Evolutionary conservation across 345 rosid species (phyloP).

Genomic region (Rhizophora apiculata): DNA sequence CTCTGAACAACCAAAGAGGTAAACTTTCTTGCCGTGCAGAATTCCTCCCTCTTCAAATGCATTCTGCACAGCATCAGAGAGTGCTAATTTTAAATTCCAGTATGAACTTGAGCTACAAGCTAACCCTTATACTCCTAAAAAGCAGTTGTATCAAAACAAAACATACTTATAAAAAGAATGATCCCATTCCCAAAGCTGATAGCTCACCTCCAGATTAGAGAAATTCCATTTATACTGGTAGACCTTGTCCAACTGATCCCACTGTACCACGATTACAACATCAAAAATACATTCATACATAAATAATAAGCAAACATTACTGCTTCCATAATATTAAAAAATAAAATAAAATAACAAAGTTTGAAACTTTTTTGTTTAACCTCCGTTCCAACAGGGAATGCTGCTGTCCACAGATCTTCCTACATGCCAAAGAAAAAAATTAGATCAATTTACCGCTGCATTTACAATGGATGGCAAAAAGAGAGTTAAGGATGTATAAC

Average conservation of each 20-base stretch:
- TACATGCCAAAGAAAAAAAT: slow-evolving; percentile 26
- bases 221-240: slow-evolving; percentile 80
- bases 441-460: background rate
- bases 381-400: slow-evolving; percentile 94
- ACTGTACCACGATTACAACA: slow-evolving; percentile 41
- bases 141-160: slow-evolving; percentile 8
- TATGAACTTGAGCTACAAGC: slow-evolving; percentile 1
- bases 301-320: background rate
- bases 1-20: slow-evolving; percentile 83
- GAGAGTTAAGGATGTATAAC: background rate
- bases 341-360: slow-evolving; percentile 4
- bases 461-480: background rate
- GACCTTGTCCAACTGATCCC: slow-evolving; percentile 81
- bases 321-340: background rate
- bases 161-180: background rate
- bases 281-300: slow-evolving; percentile 11
- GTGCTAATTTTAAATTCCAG: slow-evolving; percentile 9
- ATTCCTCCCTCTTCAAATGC: slow-evolving; percentile 88
- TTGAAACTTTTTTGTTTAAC: slow-evolving; percentile 24
- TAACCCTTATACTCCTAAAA: background rate
- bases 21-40: slow-evolving; percentile 71
- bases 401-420: slow-evolving; percentile 89
- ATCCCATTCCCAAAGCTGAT: background rate
- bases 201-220: slow-evolving; percentile 83
- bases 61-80: slow-evolving; percentile 36